These are phyloP conservation scores for Ajuga reptans DNA, from an alignment of 305 asterid species.

Conservation along the genomic window DNA sequence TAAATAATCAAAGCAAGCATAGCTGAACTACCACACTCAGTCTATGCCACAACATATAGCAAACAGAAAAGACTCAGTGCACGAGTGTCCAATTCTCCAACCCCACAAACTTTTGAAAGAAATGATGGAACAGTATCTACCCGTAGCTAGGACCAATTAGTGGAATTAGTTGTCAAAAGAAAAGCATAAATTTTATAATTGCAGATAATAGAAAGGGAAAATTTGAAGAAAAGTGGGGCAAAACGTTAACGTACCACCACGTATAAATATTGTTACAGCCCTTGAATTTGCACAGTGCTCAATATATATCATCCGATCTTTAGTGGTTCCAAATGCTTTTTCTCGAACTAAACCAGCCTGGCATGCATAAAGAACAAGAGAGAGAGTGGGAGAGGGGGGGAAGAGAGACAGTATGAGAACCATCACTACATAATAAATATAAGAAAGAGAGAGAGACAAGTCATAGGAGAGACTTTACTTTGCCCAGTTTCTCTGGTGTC, in stretches of 20 bases:
- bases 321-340: slow-evolving; percentile 88
- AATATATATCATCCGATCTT: slow-evolving; percentile 90
- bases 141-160: too few relatives aligned
- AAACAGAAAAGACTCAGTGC: too few relatives aligned
- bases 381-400: not conserved
- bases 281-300: slow-evolving; percentile 98
- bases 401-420: not conserved
- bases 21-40: too few relatives aligned
- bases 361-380: slow-evolving; percentile 12
- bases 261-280: slow-evolving; percentile 92
- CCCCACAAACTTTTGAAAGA: too few relatives aligned
- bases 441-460: not conserved
- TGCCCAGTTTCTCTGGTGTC: slow-evolving; percentile 83
- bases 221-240: not conserved
- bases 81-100: too few relatives aligned
- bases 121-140: too few relatives aligned
- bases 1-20: too few relatives aligned
- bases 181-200: too few relatives aligned
- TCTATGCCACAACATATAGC: too few relatives aligned
- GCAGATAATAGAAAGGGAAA: not conserved
- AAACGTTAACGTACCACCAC: slow-evolving; percentile 66
- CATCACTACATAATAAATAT: not conserved
- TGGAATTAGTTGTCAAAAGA: too few relatives aligned
- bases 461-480: slow-evolving; percentile 28
- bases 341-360: slow-evolving; percentile 98